Evolutionary conservation across 495 filamentous ascomycete genomes (phyloP).

Genomic region (Halenospora varia): DNA sequence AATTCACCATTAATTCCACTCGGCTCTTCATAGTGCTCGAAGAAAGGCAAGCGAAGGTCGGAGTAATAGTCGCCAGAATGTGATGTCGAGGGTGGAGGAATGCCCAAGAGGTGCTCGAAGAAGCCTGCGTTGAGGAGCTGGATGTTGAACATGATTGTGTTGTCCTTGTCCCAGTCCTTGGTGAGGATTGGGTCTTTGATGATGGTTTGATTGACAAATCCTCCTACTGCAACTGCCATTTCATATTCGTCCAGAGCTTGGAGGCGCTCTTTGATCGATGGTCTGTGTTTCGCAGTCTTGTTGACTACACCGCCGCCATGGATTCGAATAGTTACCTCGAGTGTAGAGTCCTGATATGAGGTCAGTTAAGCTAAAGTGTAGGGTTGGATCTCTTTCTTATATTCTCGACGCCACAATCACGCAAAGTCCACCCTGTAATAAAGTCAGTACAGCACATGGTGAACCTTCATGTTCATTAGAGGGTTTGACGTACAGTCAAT

Average conservation of each 20-base stretch:
- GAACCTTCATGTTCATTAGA: too few species aligned
- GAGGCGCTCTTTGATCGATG: not conserved
- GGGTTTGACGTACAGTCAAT: constrained; percentile 14
- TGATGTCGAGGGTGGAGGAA: too few species aligned
- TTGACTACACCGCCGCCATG: not conserved
- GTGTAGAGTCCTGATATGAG: not conserved
- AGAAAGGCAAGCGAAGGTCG: too few species aligned
- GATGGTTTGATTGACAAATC: constrained; percentile 33
- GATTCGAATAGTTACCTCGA: not conserved
- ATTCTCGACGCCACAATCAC: not conserved
- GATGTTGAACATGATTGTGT: constrained; percentile 34
- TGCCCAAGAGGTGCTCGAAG: too few species aligned
- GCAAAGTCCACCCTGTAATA: not conserved
- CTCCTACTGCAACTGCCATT: constrained; percentile 35
- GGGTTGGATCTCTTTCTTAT: not conserved
- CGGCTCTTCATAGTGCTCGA: too few species aligned
- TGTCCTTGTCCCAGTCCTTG: constrained; percentile 30
- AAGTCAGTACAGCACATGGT: not conserved
- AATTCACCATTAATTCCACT: too few species aligned
- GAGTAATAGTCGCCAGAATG: too few species aligned
- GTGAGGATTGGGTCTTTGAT: constrained; percentile 17
- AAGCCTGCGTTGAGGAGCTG: constrained; percentile 39
- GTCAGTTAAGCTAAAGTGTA: not conserved
- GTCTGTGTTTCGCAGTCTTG: not conserved
- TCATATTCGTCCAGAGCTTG: not conserved